These are phyloP conservation scores for Sonneratia caseolaris DNA, from an alignment of 345 rosid species.

Conservation along the genomic window DNA sequence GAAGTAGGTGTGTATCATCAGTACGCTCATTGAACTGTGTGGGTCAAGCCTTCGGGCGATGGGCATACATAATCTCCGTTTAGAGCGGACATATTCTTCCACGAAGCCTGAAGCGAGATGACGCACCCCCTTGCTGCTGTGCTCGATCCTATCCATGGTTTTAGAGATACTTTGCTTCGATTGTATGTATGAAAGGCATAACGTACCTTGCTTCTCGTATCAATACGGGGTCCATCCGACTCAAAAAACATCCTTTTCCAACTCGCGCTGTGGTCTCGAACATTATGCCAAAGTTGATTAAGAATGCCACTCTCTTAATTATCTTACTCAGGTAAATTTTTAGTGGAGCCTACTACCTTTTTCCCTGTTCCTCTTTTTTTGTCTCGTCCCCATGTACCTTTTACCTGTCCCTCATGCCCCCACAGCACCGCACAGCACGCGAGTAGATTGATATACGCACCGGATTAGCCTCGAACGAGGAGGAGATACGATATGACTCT, in stretches of 20 bases:
- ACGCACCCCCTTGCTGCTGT: too few species aligned
- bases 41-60: neutral
- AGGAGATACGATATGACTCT: neutral
- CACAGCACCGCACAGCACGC: too few species aligned
- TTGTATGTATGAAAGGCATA: neutral
- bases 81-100: too few species aligned
- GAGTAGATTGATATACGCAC: neutral
- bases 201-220: neutral
- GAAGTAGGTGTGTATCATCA: neutral
- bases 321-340: too few species aligned
- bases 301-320: neutral
- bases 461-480: neutral
- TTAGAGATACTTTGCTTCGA: neutral
- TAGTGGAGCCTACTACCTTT: neutral
- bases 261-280: neutral
- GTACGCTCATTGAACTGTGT: neutral
- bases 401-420: too few species aligned
- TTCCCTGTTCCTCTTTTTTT: neutral
- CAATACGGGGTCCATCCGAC: neutral
- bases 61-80: too few species aligned
- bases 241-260: neutral
- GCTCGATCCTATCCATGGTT: neutral
- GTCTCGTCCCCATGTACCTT: too few species aligned
- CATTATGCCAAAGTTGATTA: neutral
- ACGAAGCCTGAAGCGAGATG: too few species aligned